Evolutionary conservation across 257 asterid species (phyloP), one percentile per base, ranked within the genome.

Genomic region (Solanum gracilifrons): DNA sequence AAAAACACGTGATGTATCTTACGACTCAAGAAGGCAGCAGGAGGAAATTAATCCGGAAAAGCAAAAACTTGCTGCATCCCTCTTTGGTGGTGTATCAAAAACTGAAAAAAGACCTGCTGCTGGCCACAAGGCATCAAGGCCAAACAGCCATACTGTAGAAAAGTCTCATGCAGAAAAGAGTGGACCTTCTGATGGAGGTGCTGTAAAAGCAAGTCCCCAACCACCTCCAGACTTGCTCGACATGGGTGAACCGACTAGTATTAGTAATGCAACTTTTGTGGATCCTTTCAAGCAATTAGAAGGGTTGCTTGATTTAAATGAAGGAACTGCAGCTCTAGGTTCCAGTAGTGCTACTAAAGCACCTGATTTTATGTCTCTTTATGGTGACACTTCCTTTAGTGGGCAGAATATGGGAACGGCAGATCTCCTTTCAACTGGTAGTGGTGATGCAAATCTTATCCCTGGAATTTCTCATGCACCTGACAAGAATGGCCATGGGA

Each of bases 241-340:
- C 93, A 72, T 97, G 84, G 92, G 98, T 3, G 99, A 97, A 90
- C 91, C 95, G 85, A 88, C 94, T 39, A 87, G 85, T 75, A 86
- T 92, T 37, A 90, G 86, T 79, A 87, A 90, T 73, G 84, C 89
- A 23, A 92, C 95, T 29, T 82, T 92, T 46, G 82, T 91, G 82
- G 99, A 97, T 83, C 99, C 99, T 68, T 97, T 97, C 91, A 89
- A 91, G 93, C 97, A 96, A 87, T 92, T 96, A 91, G 99, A 95
- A 90, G 97, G 97, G 84, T 98, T 97, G 88, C 93, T 97, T 18
- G 99, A 94, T 66, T 88, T 92, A 37, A 87, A 92, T 20, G 93
- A 91, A 84, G 94, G 91, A 46, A 62, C 91, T 82, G 62, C 93
- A 58, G 90, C 92, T 48, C 85, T 82, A 73, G 89, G 66, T 75